Conservation (phyloP, 805 yeast genomes). For the Wickerhamiella hasegawae region DNA sequence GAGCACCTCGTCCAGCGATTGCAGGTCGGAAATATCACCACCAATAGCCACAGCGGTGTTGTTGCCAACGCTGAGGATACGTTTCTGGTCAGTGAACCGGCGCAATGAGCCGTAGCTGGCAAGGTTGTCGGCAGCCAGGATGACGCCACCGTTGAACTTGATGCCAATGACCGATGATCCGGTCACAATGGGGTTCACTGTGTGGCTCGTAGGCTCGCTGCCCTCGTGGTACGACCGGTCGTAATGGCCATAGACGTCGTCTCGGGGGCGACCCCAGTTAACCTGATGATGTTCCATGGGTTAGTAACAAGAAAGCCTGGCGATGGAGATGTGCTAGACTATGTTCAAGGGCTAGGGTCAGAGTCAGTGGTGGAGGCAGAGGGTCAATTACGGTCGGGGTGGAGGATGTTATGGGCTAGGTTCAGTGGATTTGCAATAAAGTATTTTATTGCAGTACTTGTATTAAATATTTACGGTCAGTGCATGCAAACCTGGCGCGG, state of each 20-base stretch:
- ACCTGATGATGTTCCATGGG: constrained; percentile 89
- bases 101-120: constrained; percentile 86
- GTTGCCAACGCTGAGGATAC: constrained; percentile 69
- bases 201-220: constrained; percentile 52
- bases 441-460: no score
- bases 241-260: constrained; percentile 67
- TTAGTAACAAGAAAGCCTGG: no score
- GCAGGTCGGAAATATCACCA: constrained; percentile 92
- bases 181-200: constrained; percentile 89
- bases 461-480: no score
- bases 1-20: constrained; percentile 55
- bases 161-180: constrained; percentile 91
- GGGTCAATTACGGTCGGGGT: no score
- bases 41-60: constrained; percentile 83
- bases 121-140: constrained; percentile 88
- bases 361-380: no score
- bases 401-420: no score
- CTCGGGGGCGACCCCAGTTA: constrained; percentile 90
- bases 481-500: no score
- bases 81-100: constrained; percentile 69
- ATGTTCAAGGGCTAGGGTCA: no score
- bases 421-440: no score
- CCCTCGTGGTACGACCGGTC: constrained; percentile 44
- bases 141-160: constrained; percentile 78
- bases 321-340: no score